Base-by-base conservation (phyloP, 768 basidiomycete species). In the Collybiopsis confluens region DNA sequence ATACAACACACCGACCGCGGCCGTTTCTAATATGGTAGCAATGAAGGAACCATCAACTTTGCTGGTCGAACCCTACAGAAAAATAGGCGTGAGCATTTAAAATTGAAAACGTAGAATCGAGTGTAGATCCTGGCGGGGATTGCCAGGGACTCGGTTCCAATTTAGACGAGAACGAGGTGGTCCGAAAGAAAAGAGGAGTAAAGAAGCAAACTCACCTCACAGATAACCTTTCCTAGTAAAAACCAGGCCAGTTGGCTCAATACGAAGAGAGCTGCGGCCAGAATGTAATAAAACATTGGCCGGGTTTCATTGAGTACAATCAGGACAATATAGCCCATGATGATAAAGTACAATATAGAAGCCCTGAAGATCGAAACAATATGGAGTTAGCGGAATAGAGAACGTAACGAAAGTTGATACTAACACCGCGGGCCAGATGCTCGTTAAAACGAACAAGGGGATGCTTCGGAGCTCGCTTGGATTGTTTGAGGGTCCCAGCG, bases 41-140 rank as follows among this genome's bases (percentile, higher is more conserved):
- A 97, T 66, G 66, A 97, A 96, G 2, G 87, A 84, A 4, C 90
- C 91, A 68, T 98, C 96, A 18, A 97, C 72, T 66, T 84, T 88
- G 27, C 69, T 66, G 54, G 79, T 73, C 16, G 91, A 75, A 21
- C 80, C 82, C 81, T 87, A 56, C 9, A 45, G n/a, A 28, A 28
- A 20, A 23, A 20, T 4, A 27, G 15, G 8, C 10, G 20, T 28
- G 8, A 45, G 45, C n/a, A 28, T 6, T 21, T 8, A 21, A 23
- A 4, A 27, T 33, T 33, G 20, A 4, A 27, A 45, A 28, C 16
- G 4, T 8, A n/a, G 26, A 9, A n/a, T n/a, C n/a, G n/a, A n/a
- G n/a, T n/a, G n/a, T n/a, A n/a, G n/a, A n/a, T n/a, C n/a, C n/a
- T n/a, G n/a, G n/a, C n/a, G n/a, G n/a, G n/a, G n/a, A 13, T 33